Percentiles rank a stretch among this genome's conserved stretches.
Conservation (phyloP, 1,284 basidiomycete species). For the Tilletiopsis washingtonensis region DNA sequence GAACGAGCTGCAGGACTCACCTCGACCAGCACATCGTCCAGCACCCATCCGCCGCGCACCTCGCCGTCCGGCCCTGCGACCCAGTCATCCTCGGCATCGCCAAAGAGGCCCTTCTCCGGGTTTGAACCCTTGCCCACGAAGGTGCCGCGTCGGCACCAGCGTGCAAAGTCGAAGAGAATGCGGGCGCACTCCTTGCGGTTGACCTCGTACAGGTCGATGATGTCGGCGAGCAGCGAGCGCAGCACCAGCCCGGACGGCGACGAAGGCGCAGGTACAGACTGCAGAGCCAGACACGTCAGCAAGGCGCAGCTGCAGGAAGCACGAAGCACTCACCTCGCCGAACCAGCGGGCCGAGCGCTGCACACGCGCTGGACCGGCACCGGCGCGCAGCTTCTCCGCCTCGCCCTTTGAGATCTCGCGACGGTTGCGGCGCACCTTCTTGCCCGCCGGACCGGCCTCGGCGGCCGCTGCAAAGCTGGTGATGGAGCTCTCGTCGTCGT, state of each 20-base stretch:
- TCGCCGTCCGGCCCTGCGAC: conserved; percentile 13
- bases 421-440: conserved; percentile 52
- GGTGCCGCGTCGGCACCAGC: conserved; percentile 72
- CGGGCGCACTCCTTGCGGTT: conserved; percentile 92
- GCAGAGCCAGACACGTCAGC: conserved; percentile 5
- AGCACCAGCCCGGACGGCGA: conserved; percentile 72
- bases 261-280: conserved; percentile 68
- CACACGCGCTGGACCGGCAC: conserved; percentile 24
- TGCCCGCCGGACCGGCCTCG: neutral
- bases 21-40: conserved; percentile 43
- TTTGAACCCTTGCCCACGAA: conserved; percentile 48
- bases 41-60: conserved; percentile 19
- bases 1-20: no score
- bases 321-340: conserved; percentile 4
- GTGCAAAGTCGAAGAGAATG: conserved; percentile 75
- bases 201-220: conserved; percentile 84
- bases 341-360: conserved; percentile 35
- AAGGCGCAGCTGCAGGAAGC: neutral
- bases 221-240: conserved; percentile 69
- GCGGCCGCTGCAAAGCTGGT: neutral
- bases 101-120: conserved; percentile 30
- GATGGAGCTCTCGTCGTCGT: conserved; percentile 22
- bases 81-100: conserved; percentile 41
- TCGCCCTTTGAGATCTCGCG: conserved; percentile 58
- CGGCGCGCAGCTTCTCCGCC: conserved; percentile 49